Percentiles rank a stretch among this genome's conserved stretches.
phyloP scores from a whole-genome alignment of 129 eudicot species.

The Apium graveolens region DNA sequence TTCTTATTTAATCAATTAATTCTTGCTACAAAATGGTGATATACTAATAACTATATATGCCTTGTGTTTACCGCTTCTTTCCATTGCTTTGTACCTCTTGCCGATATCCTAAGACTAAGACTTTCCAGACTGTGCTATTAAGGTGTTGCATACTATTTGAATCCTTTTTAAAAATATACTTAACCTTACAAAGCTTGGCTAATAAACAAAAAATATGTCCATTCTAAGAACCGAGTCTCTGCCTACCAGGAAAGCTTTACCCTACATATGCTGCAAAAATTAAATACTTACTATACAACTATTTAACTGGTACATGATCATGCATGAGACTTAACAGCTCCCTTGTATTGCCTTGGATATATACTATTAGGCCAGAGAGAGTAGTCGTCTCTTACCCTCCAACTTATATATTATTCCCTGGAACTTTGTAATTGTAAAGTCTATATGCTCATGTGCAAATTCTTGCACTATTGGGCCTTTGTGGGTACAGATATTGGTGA shows the following conservation, averaged over 20 bases:
- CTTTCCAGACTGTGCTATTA: neutral
- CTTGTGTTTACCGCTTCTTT: neutral
- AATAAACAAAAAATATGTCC: neutral
- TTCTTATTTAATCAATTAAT: neutral
- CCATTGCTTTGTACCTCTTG: too few species aligned
- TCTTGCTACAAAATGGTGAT: neutral
- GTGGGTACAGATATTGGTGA: slow-evolving; percentile 15
- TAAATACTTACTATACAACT: neutral
- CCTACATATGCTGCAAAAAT: neutral
- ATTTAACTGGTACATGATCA: neutral
- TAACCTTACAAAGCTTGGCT: neutral
- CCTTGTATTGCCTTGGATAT: too few species aligned
- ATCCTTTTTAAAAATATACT: neutral
- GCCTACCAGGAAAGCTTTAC: neutral
- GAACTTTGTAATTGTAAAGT: slow-evolving; percentile 10
- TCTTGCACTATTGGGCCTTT: too few species aligned
- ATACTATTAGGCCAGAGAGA: too few species aligned
- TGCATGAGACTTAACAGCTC: neutral
- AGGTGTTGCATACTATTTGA: neutral
- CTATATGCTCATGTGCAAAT: too few species aligned
- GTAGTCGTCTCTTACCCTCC: slow-evolving; percentile 7
- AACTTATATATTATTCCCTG: neutral
- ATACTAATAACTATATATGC: neutral
- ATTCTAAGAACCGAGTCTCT: neutral
- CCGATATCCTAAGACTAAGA: neutral